Evolutionary conservation across 108 stramenopile species (phyloP), one percentile per base, ranked within the genome.

Genomic region (Skeletonema menzelii): DNA sequence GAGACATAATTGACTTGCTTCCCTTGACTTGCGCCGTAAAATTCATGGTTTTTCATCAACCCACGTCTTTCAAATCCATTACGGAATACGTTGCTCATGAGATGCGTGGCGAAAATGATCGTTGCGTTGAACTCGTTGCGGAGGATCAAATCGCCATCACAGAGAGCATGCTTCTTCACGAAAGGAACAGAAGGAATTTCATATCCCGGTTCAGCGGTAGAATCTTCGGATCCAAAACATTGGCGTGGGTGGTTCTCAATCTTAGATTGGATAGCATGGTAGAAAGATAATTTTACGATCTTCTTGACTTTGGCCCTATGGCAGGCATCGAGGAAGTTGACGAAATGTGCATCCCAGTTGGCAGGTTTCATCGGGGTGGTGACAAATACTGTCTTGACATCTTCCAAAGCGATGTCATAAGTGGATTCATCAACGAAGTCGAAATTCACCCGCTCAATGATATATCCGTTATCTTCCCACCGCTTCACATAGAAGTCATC

Each of bases 1-100:
- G 62, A 65, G 17, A 84, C 83, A 22, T 84, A 84, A 57, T 84
- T 84, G 37, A 84, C 79, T 24, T 79, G 75, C 13, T 77, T 75
- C 12, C 79, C 79, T 15, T 42, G 47, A 4, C 78, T 76, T 2
- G 83, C 77, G 2, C 79, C 79, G 32, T 80, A 84, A 20, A 83
- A 79, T 20, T 56, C 30, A 22, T 60, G 32, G 15, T 65, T 30
- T 30, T 74, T 59, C 42, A 56, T 66, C 56, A 84, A 26, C 2
- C 79, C 67, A 53, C 80, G 70, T 8, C 49, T 24, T 22, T 53
- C 22, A 22, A 53, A 53, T 7, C 49, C 49, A 19, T 62, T 70
- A 15, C 47, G 56, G 20, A 75, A 58, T 8, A 72, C 62, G 42
- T 80, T 80, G 17, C 75, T 76, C 83, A 84, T 84, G 49, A 80